These are phyloP conservation scores for Dactylonectria estremocensis DNA, from an alignment of 2,329 filamentous ascomycete species.

Conservation along the genomic window DNA sequence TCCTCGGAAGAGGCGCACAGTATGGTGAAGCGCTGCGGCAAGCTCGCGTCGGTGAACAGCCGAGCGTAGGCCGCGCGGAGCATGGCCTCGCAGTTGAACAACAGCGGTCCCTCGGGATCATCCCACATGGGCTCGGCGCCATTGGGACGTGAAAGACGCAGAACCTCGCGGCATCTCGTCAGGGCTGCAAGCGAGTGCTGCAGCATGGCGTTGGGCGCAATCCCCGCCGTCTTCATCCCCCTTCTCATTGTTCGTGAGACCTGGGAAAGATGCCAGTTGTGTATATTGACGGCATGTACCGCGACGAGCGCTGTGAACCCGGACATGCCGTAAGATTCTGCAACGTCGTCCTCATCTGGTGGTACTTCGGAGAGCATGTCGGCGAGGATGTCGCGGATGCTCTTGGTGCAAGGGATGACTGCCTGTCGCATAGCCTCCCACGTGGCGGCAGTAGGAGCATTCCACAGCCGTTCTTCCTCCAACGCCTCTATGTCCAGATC, in stretches of 20 bases:
- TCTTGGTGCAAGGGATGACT: neutral
- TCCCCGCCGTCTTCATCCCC: neutral
- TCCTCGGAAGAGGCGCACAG: neutral
- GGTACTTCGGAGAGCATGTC: neutral
- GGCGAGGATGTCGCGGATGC: neutral
- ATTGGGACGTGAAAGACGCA: neutral
- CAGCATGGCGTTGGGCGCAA: neutral
- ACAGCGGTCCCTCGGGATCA: neutral
- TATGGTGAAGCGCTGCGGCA: conserved; percentile 5
- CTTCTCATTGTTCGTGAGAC: neutral
- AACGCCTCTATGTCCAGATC: conserved; percentile 2
- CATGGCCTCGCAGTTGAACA: conserved; percentile 10
- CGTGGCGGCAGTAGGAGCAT: neutral
- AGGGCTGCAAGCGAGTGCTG: neutral
- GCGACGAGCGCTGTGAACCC: neutral
- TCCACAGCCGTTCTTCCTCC: conserved; percentile 8
- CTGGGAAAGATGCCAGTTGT: conserved; percentile 2
- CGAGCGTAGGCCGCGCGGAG: neutral
- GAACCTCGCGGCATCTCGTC: conserved; percentile 1
- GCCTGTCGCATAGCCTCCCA: neutral
- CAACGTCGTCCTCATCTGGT: neutral
- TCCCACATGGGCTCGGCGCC: conserved; percentile 3
- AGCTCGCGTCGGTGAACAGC: neutral
- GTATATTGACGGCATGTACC: neutral
- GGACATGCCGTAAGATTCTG: neutral